These are phyloP conservation scores for Talaromyces sp. DNA, from an alignment of 2,329 filamentous ascomycete species.

Conservation along the genomic window DNA sequence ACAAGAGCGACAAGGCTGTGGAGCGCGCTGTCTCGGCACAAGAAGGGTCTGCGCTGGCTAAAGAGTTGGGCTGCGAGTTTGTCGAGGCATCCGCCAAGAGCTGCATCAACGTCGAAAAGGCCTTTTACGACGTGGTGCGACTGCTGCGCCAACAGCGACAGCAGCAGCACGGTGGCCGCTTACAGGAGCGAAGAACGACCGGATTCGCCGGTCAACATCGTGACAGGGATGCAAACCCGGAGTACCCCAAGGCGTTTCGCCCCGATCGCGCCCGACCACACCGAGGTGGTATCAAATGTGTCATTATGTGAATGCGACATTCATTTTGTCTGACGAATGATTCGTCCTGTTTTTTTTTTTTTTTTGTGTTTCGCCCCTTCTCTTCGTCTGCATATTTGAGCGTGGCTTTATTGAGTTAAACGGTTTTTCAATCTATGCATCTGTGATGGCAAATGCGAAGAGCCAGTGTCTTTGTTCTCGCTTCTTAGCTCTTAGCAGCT, in stretches of 20 bases:
- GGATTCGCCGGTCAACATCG: slow-evolving; percentile 28
- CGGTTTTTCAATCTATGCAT: slow-evolving; percentile 9
- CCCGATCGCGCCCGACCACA: slow-evolving; percentile 31
- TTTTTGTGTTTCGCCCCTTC: too few relatives aligned
- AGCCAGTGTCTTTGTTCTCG: neutral
- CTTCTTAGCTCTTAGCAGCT: slow-evolving; percentile 7
- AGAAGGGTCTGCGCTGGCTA: slow-evolving; percentile 85
- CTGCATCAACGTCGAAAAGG: slow-evolving; percentile 97
- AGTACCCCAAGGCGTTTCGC: slow-evolving; percentile 35
- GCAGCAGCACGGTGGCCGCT: slow-evolving; percentile 29
- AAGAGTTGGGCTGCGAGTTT: slow-evolving; percentile 91
- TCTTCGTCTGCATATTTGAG: slow-evolving; percentile 8
- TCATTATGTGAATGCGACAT: slow-evolving; percentile 28
- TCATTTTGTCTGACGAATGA: neutral
- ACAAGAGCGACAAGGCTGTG: slow-evolving; percentile 95
- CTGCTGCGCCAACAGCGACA: slow-evolving; percentile 76
- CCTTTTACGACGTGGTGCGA: slow-evolving; percentile 94
- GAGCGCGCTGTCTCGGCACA: slow-evolving; percentile 95
- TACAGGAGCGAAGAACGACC: slow-evolving; percentile 31
- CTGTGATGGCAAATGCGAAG: slow-evolving; percentile 4
- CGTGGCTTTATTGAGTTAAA: slow-evolving; percentile 8
- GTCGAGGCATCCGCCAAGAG: slow-evolving; percentile 97
- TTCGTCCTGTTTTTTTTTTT: neutral
- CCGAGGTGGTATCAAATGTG: slow-evolving; percentile 31
- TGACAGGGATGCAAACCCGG: slow-evolving; percentile 31